These are phyloP conservation scores for Sphagnurus paluster DNA, from an alignment of 1,284 basidiomycete genomes.

Conservation along the genomic window DNA sequence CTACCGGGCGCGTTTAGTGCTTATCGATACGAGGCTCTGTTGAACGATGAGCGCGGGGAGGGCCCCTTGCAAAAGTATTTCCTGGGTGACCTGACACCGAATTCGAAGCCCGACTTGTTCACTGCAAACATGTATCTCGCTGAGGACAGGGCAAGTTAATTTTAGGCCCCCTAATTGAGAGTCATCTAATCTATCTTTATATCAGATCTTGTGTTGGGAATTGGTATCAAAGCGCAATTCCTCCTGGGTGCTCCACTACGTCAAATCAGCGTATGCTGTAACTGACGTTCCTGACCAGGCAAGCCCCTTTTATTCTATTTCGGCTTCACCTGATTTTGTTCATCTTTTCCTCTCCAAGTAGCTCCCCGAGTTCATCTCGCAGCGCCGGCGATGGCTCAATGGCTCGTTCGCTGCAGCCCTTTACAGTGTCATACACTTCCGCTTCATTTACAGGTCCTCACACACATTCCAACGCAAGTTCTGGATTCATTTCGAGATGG, in stretches of 20 bases:
- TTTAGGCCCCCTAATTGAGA: conserved; percentile 2
- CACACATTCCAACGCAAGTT: conserved; percentile 86
- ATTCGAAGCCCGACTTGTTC: conserved; percentile 89
- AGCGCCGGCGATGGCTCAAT: conserved; percentile 94
- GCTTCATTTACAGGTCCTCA: conserved; percentile 88
- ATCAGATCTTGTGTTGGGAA: conserved; percentile 95
- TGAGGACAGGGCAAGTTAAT: conserved; percentile 70
- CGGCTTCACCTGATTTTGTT: neutral
- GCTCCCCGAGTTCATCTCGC: conserved; percentile 89
- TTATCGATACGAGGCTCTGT: conserved; percentile 88
- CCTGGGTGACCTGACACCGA: no score
- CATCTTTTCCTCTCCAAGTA: conserved; percentile 29
- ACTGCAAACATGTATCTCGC: conserved; percentile 96
- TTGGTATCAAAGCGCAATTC: conserved; percentile 85
- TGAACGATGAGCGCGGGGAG: conserved; percentile 81
- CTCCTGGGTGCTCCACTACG: conserved; percentile 91
- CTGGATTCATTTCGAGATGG: conserved; percentile 92
- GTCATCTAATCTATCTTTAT: neutral
- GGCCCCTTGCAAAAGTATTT: conserved; percentile 95
- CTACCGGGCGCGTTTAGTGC: conserved; percentile 94
- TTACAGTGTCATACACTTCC: conserved; percentile 88
- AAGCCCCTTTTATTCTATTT: conserved; percentile 21
- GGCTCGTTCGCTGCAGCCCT: conserved; percentile 96
- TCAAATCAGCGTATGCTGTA: conserved; percentile 90
- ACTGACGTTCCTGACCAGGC: conserved; percentile 90